Conservation (phyloP, 257 asterid genomes). For the Ligustrum vulgare region DNA sequence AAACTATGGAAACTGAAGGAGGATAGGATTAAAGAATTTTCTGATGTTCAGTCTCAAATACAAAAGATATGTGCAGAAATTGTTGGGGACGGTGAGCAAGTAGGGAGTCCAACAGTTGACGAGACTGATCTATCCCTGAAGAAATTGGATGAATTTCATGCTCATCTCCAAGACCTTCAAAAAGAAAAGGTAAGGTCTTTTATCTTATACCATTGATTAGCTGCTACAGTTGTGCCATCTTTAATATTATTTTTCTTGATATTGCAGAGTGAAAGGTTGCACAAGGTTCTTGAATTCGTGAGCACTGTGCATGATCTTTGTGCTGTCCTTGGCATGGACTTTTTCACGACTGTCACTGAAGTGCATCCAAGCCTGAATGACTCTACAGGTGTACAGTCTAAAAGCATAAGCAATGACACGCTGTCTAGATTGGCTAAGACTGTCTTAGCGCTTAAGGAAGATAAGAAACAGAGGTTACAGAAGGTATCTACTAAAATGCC, state of each 20-base stretch:
- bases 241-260: constrained; percentile 6
- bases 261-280: constrained; percentile 63
- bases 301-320: constrained; percentile 70
- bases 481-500: constrained; percentile 34
- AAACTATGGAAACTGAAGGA: constrained; percentile 59
- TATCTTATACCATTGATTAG: neutral
- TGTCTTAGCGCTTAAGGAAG: constrained; percentile 53
- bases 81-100: constrained; percentile 44
- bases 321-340: constrained; percentile 68
- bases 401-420: constrained; percentile 67
- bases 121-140: constrained; percentile 58
- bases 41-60: constrained; percentile 61
- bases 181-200: constrained; percentile 51
- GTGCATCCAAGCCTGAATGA: constrained; percentile 66
- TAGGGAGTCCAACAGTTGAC: constrained; percentile 42
- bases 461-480: constrained; percentile 57
- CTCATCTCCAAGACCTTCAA: constrained; percentile 65
- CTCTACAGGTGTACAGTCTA: constrained; percentile 56
- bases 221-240: constrained; percentile 10
- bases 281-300: constrained; percentile 64
- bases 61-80: constrained; percentile 58
- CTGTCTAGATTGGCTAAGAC: constrained; percentile 58
- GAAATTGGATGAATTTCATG: constrained; percentile 52
- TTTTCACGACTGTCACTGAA: constrained; percentile 52
- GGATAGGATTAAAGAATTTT: constrained; percentile 54